A percentile compares a stretch with the other conserved stretches of the same genome.
phyloP scores from a whole-genome alignment of 1,139 yeast genomes.

The Pichia sp. region DNA sequence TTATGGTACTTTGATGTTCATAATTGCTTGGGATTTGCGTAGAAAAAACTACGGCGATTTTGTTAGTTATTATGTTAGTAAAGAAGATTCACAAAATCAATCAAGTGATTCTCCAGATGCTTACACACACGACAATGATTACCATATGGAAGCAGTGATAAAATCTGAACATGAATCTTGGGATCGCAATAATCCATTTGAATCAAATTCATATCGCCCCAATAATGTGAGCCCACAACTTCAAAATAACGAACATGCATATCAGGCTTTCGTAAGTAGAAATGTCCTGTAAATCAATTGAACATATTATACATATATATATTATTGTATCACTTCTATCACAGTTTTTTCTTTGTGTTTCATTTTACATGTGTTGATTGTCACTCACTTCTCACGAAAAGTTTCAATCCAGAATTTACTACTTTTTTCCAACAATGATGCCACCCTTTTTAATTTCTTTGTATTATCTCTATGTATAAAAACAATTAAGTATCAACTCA shows the following conservation, averaged over 20 bases:
- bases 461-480: too few relatives aligned
- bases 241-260: background rate
- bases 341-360: too few relatives aligned
- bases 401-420: too few relatives aligned
- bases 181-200: slow-evolving; percentile 7
- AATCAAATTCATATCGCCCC: background rate
- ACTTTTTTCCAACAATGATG: too few relatives aligned
- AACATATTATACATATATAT: too few relatives aligned
- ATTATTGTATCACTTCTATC: too few relatives aligned
- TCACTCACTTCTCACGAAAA: too few relatives aligned
- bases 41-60: slow-evolving; percentile 13
- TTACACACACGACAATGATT: slow-evolving; percentile 1
- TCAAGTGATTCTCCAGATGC: background rate
- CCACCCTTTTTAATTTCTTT: too few relatives aligned
- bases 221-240: background rate
- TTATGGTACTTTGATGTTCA: slow-evolving; percentile 64
- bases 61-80: slow-evolving; percentile 10
- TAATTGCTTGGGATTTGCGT: slow-evolving; percentile 60
- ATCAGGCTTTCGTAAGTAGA: background rate
- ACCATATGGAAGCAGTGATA: slow-evolving; percentile 1
- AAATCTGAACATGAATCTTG: slow-evolving; percentile 5
- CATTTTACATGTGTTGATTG: too few relatives aligned
- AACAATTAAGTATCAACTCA: too few relatives aligned
- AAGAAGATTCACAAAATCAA: slow-evolving; percentile 3
- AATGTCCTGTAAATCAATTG: background rate